Evolutionary conservation across 2,329 filamentous ascomycete genomes (phyloP).

Genomic region (Aspergillus sp.): DNA sequence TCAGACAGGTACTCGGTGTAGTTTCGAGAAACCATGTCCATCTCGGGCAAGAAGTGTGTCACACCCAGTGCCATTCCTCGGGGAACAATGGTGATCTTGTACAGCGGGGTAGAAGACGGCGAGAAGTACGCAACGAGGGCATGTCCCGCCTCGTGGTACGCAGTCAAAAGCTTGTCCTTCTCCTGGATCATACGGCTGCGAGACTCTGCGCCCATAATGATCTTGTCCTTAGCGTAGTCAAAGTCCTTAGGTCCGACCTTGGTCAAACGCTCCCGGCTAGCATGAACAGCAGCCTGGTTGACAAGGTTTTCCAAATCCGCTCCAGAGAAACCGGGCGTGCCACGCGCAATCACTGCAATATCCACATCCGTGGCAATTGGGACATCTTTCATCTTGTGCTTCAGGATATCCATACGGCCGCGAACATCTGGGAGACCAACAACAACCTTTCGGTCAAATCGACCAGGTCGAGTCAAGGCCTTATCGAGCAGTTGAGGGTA

Average conservation of each 20-base stretch:
- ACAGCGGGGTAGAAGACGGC: slow-evolving; percentile 69
- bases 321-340: slow-evolving; percentile 87
- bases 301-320: slow-evolving; percentile 95
- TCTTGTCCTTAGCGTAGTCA: slow-evolving; percentile 97
- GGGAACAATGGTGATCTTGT: slow-evolving; percentile 96
- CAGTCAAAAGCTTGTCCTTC: slow-evolving; percentile 93
- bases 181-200: slow-evolving; percentile 84
- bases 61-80: slow-evolving; percentile 81
- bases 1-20: slow-evolving; percentile 76
- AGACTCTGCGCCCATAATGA: slow-evolving; percentile 93
- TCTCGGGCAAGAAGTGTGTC: slow-evolving; percentile 81
- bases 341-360: slow-evolving; percentile 74
- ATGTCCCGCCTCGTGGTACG: slow-evolving; percentile 94
- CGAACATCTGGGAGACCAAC: slow-evolving; percentile 90
- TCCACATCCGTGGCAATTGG: slow-evolving; percentile 77
- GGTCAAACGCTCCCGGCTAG: slow-evolving; percentile 77
- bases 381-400: slow-evolving; percentile 90
- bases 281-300: slow-evolving; percentile 91
- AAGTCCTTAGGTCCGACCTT: slow-evolving; percentile 75
- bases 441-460: slow-evolving; percentile 88
- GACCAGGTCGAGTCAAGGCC: slow-evolving; percentile 85
- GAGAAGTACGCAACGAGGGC: slow-evolving; percentile 84
- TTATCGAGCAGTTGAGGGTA: slow-evolving; percentile 93
- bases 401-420: slow-evolving; percentile 85
- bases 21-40: slow-evolving; percentile 88